Evolutionary conservation across 768 basidiomycete species (phyloP), one percentile per base, ranked within the genome.

Genomic region (Cyclocybe aegerita): DNA sequence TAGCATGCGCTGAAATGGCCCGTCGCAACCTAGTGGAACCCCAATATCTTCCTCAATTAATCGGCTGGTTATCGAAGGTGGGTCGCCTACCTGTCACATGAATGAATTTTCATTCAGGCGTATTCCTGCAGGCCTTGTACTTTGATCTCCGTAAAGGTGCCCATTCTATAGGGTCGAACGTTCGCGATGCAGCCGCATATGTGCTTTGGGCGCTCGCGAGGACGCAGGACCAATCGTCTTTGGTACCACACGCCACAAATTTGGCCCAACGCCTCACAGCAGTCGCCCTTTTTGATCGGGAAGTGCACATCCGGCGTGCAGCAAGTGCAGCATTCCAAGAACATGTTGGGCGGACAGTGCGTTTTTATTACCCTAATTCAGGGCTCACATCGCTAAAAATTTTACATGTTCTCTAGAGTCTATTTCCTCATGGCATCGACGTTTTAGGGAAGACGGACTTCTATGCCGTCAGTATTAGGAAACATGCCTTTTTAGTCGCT

Each of bases 321-420:
- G 95, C 95, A 9, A 98, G 96, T 67, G 97, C 97, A 12, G 92
- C 95, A 9, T 98, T 92, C 65, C 97, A 99, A 69, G 97, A 99
- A 71, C 87, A 88, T 61, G 97, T 98, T 35, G 97, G 97, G 9
- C 76, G 97, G 63, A 88, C 88, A 72, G 96, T 97, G 62, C 23
- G 41, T 46, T 9, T 38, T 32, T 48, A 37, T 31, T 45, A 43
- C 11, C 32, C 46, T 4, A 39, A 37, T 46, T 46, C 42, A 36
- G 37, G 12, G 44, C 42, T 6, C 36, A 46, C 54, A 58, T 54
- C 46, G 48, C 60, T 51, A 17, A 9, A 43, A 43, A 16, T 44
- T 9, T 23, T 5, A 0, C 23, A 3, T 23, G 23, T 23, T 54
- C 29, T 41, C 38, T 61, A 98, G 96, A 85, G 81, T 53, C 70